Evolutionary conservation across 768 basidiomycete genomes (phyloP), one percentile per base, ranked within the genome.

Genomic region (Porphyrellus cyaneotinctus): DNA sequence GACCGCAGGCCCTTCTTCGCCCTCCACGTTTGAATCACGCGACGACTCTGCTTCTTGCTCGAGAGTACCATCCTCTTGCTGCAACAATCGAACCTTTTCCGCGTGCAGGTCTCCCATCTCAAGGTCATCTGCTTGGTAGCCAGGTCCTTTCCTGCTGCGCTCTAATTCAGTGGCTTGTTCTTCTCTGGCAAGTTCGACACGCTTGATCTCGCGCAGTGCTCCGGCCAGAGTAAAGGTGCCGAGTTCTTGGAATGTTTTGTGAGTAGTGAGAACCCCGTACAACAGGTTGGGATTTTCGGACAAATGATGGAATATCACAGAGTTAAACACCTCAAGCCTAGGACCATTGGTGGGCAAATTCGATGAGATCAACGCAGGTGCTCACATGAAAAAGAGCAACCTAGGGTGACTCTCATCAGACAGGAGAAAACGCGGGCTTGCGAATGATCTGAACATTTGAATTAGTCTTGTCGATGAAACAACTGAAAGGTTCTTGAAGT

Each of bases 351-450:
- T 31, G 46, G 47, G 42, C 12, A 41, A 24, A 32, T 42, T 33
- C 23, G 15, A 55, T 14, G 11, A 57, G 43, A 30, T 13, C 13
- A 42, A 26, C 6, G 18, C 12, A 42, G 30, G 24, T 24, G 69
- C 82, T 55, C 56, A 91, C 91, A 94, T 86, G 67, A 92, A 97
- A 71, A 90, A 98, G 30, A 97, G 78, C 28, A 97, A 72, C 55
- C 97, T 74, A 2, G 97, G 97, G 64, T 97, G 93, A 8, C 95
- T 92, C 70, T 97, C 97, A 57, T 98, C 97, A 3, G 90, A 85
- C 18, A 99, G 72, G 31, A 98, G 73, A 69, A 97, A 97, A 3
- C 84, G 73, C 0, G 97, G 91, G 53, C 87, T 91, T 6, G 92
- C 86, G 66, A 99, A 95, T 0, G 95, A 91, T 26, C 81, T 85